Base-by-base conservation (phyloP, 2,329 filamentous ascomycete genomes). In the Nectriaceae sp. region DNA sequence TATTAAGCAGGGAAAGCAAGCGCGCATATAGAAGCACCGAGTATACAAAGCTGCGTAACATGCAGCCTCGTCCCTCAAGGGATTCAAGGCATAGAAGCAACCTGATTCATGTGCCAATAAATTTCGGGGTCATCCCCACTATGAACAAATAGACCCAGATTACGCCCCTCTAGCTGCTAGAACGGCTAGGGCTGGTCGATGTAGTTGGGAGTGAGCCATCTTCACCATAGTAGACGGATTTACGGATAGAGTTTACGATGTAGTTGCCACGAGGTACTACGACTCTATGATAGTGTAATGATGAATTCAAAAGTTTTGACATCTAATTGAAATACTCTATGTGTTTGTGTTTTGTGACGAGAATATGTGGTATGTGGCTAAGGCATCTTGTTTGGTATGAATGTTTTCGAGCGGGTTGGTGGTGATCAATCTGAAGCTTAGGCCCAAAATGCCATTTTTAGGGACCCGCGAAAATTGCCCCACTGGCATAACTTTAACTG, bases 161-260 rank as follows among this genome's bases (percentile, higher is more conserved):
- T 55, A 52, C 59, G 55, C 59, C 59, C 57, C 55, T 52, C 55
- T 46, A 47, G 37, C 45, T 38, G 29, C 43, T n/a, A 29, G 18
- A 37, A 40, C 21, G 41, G 52, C 13, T 19, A 43, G 51, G 59
- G 59, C 52, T 48, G 59, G 59, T 55, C 40, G 59, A 49, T 52
- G 59, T 47, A 51, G 51, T 58, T 56, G 59, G 49, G 49, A 50
- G 59, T 47, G 51, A 52, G 46, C 49, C 45, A 57, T 60, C 43
- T 55, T 52, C 29, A 57, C 51, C 46, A 55, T 43, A 50, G 50
- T 56, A 51, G 56, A 61, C 49, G 47, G 16, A 18, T 53, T 39
- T 46, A 46, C 53, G 40, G 48, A 41, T 42, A 31, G 46, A 31
- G 35, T 45, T 41, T 33, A 43, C 41, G 43, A 44, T 26, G 19